These are phyloP conservation scores for Parachlorella kessleri DNA, from an alignment of 139 green algal species.

Conservation along the genomic window DNA sequence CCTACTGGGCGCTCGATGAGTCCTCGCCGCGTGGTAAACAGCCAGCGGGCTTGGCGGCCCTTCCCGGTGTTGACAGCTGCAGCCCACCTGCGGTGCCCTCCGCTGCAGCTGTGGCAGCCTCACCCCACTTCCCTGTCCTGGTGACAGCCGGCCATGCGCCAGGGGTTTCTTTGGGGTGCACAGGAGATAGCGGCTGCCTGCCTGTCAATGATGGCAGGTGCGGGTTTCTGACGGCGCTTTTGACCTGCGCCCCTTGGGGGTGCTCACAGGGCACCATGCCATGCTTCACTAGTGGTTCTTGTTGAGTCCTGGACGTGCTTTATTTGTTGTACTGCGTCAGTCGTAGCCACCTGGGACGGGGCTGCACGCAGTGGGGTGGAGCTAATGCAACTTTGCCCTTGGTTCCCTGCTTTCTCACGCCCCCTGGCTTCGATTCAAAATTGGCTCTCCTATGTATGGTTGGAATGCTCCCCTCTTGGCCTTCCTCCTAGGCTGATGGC, in stretches of 20 bases:
- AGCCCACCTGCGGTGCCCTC: no score
- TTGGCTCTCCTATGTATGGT: no score
- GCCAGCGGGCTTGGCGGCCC: no score
- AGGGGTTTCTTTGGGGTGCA: background rate
- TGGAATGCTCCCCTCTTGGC: background rate
- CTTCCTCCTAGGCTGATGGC: no score
- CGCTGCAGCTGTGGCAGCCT: background rate
- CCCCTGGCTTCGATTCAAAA: background rate
- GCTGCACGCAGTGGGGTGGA: no score
- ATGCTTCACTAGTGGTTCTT: background rate
- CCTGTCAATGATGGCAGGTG: constrained; percentile 35
- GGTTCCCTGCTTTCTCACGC: no score
- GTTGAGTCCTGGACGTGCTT: background rate
- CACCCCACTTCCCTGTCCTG: background rate
- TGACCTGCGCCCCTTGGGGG: background rate
- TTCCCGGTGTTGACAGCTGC: no score
- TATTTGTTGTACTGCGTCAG: no score
- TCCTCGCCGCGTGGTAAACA: no score
- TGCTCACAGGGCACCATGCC: background rate
- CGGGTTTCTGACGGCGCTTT: background rate
- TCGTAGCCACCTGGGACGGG: no score
- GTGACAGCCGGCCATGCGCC: background rate
- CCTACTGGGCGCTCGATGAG: no score
- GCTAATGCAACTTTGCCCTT: no score
- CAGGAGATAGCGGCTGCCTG: background rate